A percentile compares a stretch with the other conserved stretches of the same genome.
Conservation (phyloP, 2,329 filamentous ascomycete species). For the Pyrenochaeta sp. region DNA sequence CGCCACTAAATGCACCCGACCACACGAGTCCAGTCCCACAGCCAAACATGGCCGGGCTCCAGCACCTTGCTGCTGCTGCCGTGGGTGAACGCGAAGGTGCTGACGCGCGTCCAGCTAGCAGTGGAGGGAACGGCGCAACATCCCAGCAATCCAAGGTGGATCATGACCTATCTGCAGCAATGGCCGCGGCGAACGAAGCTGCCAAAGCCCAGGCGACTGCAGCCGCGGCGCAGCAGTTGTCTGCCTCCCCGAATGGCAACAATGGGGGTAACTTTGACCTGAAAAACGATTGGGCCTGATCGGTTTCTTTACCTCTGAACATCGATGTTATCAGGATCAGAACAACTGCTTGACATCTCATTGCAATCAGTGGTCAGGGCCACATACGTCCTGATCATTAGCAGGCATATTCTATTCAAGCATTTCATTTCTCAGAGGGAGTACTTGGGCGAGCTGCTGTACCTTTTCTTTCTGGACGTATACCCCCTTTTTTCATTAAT, state of each 20-base stretch:
- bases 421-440: too few species aligned
- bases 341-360: too few species aligned
- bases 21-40: constrained; percentile 34
- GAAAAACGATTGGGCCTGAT: constrained; percentile 9
- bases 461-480: too few species aligned
- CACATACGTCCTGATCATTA: too few species aligned
- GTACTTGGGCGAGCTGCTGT: too few species aligned
- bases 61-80: constrained; percentile 49
- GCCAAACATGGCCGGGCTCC: constrained; percentile 48
- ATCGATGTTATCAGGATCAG: too few species aligned
- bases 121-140: constrained; percentile 29
- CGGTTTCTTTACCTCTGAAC: too few species aligned
- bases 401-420: too few species aligned
- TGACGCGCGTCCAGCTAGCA: constrained; percentile 36
- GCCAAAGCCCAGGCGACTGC: constrained; percentile 46
- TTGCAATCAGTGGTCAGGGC: too few species aligned
- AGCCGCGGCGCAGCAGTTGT: constrained; percentile 42
- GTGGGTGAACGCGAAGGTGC: constrained; percentile 46
- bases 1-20: constrained; percentile 27
- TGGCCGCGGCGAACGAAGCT: constrained; percentile 46
- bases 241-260: constrained; percentile 22
- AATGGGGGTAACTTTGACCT: constrained; percentile 20
- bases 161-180: constrained; percentile 46
- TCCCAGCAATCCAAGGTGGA: constrained; percentile 31
- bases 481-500: too few species aligned